These are phyloP conservation scores for Penicillium bialowiezense DNA, from an alignment of 495 filamentous ascomycete genomes.

Conservation along the genomic window DNA sequence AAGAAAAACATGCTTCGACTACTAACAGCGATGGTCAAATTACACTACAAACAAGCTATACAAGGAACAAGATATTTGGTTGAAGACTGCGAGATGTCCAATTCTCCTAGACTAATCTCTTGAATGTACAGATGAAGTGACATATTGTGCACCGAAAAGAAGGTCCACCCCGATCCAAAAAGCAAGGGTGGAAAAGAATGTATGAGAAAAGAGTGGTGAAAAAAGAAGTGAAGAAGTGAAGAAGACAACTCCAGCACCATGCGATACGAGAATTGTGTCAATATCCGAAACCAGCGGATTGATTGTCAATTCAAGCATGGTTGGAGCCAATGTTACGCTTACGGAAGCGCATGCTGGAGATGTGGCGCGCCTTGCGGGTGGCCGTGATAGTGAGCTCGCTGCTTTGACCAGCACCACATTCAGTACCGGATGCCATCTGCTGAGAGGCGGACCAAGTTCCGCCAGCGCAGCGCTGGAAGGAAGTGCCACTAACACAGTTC, in stretches of 20 bases:
- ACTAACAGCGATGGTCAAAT: too few species aligned
- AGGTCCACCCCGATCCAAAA: constrained; percentile 12
- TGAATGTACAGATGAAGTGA: constrained; percentile 25
- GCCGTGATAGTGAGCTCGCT: constrained; percentile 37
- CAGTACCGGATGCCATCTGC: constrained; percentile 56
- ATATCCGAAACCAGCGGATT: constrained; percentile 21
- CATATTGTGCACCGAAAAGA: constrained; percentile 16
- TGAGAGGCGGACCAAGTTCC: constrained; percentile 56
- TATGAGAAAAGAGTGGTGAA: constrained; percentile 2
- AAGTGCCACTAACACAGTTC: constrained; percentile 62
- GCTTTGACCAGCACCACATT: constrained; percentile 53
- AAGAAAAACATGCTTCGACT: too few species aligned
- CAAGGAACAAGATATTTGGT: too few species aligned
- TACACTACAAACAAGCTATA: too few species aligned
- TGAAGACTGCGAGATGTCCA: constrained; percentile 1
- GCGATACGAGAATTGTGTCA: neutral
- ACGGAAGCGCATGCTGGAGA: constrained; percentile 33
- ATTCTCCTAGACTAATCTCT: constrained; percentile 8
- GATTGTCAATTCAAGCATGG: constrained; percentile 20
- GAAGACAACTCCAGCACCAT: neutral
- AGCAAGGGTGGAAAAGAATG: constrained; percentile 6
- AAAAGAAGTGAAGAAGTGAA: constrained; percentile 8
- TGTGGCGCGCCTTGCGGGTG: constrained; percentile 23
- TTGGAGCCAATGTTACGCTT: constrained; percentile 22
- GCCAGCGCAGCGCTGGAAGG: constrained; percentile 60